Base-by-base conservation (phyloP, 768 basidiomycete genomes). In the Trametes maxima region DNA sequence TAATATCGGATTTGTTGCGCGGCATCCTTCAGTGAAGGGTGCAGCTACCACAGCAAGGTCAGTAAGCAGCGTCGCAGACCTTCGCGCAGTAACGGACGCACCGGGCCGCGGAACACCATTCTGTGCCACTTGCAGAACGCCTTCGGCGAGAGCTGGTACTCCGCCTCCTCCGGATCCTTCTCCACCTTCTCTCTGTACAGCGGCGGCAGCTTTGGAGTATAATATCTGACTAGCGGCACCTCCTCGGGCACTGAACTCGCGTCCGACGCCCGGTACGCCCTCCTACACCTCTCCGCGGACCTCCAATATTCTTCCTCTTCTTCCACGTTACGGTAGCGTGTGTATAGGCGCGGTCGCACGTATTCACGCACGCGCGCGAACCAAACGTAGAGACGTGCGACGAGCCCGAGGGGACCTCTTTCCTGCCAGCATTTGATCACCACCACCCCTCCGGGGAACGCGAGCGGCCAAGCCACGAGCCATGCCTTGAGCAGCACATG, bases 91-190 rank as follows among this genome's bases (percentile, higher is more conserved):
- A 16, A 1, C 13, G 25, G 10, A 49, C 78, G 67, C 57, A 82
- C 81, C 65, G 76, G 62, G 17, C 74, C 71, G 19, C 65, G 74
- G 52, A 77, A 79, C 22, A 80, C 78, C 76, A 82, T 78, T 12
- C 75, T 69, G 54, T 82, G 79, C 81, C 79, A 81, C 64, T 81
- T 81, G 58, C 76, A 79, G 60, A 77, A 77, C 11, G 67, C 68
- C 44, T 62, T 72, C 11, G 75, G 67, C 1, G 78, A 71, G 36
- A 80, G 60, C 24, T 68, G 57, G 44, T 72, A 69, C 42, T 70
- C 73, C 16, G 22, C 63, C 4, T 59, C 64, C 17, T 71, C 70
- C 19, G 59, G 52, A 21, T 69, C 65, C 10, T 50, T 11, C 7
- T 35, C 22, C 45, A 21, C 24, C n/a, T 24, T 52, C 17, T 69